phyloP scores from a whole-genome alignment of 2,329 filamentous ascomycete genomes.

The Diatrype stigma region DNA sequence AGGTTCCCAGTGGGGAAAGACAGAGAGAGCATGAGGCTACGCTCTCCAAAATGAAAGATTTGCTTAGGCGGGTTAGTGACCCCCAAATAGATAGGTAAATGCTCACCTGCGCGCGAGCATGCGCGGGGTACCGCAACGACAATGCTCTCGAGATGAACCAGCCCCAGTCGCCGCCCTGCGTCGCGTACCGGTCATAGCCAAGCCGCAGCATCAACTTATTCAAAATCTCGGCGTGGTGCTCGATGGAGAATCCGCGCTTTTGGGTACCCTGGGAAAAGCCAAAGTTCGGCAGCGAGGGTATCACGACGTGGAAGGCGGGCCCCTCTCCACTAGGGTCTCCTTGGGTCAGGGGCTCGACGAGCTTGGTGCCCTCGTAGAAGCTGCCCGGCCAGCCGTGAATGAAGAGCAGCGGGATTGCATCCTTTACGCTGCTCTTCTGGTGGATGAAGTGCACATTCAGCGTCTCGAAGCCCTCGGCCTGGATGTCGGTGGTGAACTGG shows the following conservation, averaged over 20 bases:
- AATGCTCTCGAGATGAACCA: not conserved
- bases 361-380: slow-evolving; percentile 24
- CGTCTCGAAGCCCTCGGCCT: slow-evolving; percentile 53
- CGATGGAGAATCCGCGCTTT: slow-evolving; percentile 19
- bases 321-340: slow-evolving; percentile 5
- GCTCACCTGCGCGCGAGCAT: too few species aligned
- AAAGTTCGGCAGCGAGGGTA: slow-evolving; percentile 30
- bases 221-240: slow-evolving; percentile 17
- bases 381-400: slow-evolving; percentile 30
- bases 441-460: slow-evolving; percentile 63
- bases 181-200: slow-evolving; percentile 15
- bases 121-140: not conserved
- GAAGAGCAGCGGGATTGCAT: slow-evolving; percentile 26
- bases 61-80: too few species aligned
- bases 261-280: slow-evolving; percentile 28
- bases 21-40: too few species aligned
- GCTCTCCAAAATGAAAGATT: too few species aligned
- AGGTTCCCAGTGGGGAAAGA: too few species aligned
- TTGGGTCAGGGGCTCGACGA: slow-evolving; percentile 23
- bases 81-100: too few species aligned
- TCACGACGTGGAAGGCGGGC: slow-evolving; percentile 35
- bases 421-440: slow-evolving; percentile 37
- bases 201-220: slow-evolving; percentile 29
- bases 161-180: not conserved
- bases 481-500: slow-evolving; percentile 50